Conservation (phyloP, 345 rosid genomes). For the Populus pruinosa region DNA sequence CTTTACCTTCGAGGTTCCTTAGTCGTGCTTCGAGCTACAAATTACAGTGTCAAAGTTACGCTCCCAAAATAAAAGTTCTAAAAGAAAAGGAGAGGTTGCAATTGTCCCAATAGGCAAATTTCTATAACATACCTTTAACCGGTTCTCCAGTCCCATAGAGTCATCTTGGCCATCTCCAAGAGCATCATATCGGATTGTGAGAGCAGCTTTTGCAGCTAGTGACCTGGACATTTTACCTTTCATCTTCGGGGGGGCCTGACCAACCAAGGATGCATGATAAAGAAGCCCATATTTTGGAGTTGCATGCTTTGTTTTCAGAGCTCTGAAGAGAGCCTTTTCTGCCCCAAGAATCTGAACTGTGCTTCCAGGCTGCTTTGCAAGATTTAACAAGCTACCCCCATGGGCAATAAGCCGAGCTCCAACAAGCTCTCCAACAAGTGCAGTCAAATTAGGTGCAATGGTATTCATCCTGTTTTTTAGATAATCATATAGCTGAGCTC, state of each 20-base stretch:
- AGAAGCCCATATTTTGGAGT: slow-evolving; percentile 89
- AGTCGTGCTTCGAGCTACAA: slow-evolving; percentile 78
- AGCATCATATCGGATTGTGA: slow-evolving; percentile 83
- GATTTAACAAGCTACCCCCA: slow-evolving; percentile 89
- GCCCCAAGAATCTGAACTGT: slow-evolving; percentile 94
- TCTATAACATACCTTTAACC: slow-evolving; percentile 51
- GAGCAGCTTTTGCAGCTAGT: slow-evolving; percentile 75
- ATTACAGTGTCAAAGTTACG: neutral
- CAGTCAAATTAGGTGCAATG: slow-evolving; percentile 89
- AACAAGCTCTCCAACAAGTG: slow-evolving; percentile 92
- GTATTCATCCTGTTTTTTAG: slow-evolving; percentile 89
- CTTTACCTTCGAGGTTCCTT: slow-evolving; percentile 77
- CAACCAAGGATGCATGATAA: slow-evolving; percentile 88
- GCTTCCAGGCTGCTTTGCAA: slow-evolving; percentile 93
- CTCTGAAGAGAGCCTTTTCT: slow-evolving; percentile 89
- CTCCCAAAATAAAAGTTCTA: neutral
- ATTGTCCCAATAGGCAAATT: neutral
- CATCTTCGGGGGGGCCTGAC: slow-evolving; percentile 78
- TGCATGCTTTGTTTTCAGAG: slow-evolving; percentile 85
- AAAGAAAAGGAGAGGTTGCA: neutral
- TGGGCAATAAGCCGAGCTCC: slow-evolving; percentile 95
- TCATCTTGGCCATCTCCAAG: slow-evolving; percentile 79
- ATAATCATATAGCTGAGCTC: slow-evolving; percentile 86
- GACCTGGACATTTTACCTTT: slow-evolving; percentile 90
- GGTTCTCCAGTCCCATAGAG: slow-evolving; percentile 76